A percentile compares a stretch with the other conserved stretches of the same genome.
Conservation (phyloP, 1,139 yeast genomes). For the Magnusiomyces sp. region DNA sequence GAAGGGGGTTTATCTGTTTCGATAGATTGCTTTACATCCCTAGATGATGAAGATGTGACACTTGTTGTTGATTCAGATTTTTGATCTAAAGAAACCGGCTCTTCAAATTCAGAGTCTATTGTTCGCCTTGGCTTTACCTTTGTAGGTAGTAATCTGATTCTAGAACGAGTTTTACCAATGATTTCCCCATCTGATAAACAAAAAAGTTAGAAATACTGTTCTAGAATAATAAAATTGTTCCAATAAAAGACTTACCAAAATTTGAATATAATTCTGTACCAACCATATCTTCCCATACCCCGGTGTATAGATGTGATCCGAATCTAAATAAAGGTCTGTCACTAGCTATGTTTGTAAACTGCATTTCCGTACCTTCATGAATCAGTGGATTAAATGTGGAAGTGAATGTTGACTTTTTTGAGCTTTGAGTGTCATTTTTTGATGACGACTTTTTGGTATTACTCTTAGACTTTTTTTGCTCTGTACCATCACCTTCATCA, state of each 20-base stretch:
- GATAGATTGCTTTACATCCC: background rate
- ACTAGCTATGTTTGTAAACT: slow-evolving; percentile 45
- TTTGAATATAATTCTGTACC: slow-evolving; percentile 64
- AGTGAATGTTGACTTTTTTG: no score
- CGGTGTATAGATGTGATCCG: slow-evolving; percentile 54
- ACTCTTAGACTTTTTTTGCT: background rate
- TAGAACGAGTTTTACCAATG: slow-evolving; percentile 23
- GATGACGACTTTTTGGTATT: slow-evolving; percentile 3
- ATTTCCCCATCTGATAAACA: slow-evolving; percentile 20
- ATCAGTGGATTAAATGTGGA: no score
- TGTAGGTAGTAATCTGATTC: slow-evolving; percentile 20
- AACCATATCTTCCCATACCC: slow-evolving; percentile 67
- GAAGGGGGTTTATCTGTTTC: background rate
- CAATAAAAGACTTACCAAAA: slow-evolving; percentile 11
- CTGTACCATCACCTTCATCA: background rate
- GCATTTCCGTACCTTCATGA: slow-evolving; percentile 25
- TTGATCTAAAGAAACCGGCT: background rate
- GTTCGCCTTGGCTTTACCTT: slow-evolving; percentile 15
- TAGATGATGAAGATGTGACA: no score
- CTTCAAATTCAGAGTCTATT: background rate
- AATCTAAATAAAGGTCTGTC: slow-evolving; percentile 46
- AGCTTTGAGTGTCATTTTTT: background rate
- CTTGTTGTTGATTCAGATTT: no score
- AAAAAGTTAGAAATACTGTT: background rate
- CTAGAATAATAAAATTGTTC: background rate